Evolutionary conservation across 148 eudicot species (phyloP).

Genomic region (Simmondsia chinensis): DNA sequence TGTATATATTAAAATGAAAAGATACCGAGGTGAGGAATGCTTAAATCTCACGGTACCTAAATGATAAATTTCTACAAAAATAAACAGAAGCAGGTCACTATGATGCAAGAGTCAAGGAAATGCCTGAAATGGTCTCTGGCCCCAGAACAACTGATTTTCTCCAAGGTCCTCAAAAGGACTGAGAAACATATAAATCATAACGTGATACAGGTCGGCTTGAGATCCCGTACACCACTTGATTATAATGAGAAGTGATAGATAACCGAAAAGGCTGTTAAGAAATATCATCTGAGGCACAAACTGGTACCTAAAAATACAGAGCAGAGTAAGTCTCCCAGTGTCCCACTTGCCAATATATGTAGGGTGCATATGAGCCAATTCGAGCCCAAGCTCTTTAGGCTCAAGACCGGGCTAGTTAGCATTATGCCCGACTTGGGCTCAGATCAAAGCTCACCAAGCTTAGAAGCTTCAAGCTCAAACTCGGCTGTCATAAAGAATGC

Average conservation of each 20-base stretch:
- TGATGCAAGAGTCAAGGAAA: conserved; percentile 7
- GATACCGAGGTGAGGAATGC: too few species aligned
- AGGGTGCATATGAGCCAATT: too few species aligned
- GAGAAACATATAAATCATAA: conserved; percentile 98
- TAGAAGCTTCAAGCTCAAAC: too few species aligned
- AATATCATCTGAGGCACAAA: conserved; percentile 96
- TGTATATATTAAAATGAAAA: too few species aligned
- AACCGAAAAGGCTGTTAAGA: conserved; percentile 98
- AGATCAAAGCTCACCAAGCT: too few species aligned
- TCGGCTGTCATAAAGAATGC: too few species aligned
- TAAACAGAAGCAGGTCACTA: not conserved
- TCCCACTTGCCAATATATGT: conserved; percentile 5
- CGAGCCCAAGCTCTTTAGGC: too few species aligned
- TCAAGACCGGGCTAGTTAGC: too few species aligned
- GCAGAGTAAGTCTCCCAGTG: conserved; percentile 10
- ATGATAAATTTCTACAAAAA: too few species aligned
- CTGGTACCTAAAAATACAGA: conserved; percentile 60
- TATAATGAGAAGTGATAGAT: conserved; percentile 83
- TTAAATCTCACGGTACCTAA: too few species aligned
- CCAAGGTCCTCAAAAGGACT: conserved; percentile 95
- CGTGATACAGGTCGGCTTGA: conserved; percentile 96
- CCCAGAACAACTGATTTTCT: conserved; percentile 94
- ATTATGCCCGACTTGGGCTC: too few species aligned
- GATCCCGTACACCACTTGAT: conserved; percentile 98
- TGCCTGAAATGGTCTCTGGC: conserved; percentile 90